Evolutionary conservation across 2,329 filamentous ascomycete genomes (phyloP), one percentile per base, ranked within the genome.

Genomic region (Colletotrichum filicis): DNA sequence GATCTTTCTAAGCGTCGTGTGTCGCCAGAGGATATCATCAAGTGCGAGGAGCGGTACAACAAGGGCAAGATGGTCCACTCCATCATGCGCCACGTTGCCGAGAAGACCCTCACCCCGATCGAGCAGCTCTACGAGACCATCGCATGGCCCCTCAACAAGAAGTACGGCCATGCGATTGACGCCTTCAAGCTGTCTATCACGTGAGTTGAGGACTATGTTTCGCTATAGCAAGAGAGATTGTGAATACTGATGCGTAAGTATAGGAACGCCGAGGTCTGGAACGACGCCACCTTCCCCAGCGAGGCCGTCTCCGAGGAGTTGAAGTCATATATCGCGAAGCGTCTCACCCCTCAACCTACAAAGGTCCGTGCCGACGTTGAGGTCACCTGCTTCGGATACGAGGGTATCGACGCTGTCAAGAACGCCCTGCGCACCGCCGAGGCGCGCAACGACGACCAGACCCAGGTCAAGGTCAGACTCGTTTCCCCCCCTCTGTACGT

Each of bases 41-140:
- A 98, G 87, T 99, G 97, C 83, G 97, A 99, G 83, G 97, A 99
- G 88, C 92, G 97, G 79, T 99, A 98, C 90, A 99, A 99, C 91
- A 99, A 99, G 92, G 94, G 95, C 88, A 99, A 99, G 89, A 97
- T 98, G 89, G 97, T 98, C 53, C 97, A 99, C 86, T 97, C 95
- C 67, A 98, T 99, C 85, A 96, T 99, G 94, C 93, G 96, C 83
- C 97, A 99, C 84, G 97, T 99, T 75, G 96, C 97, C 77, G 95
- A 99, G 87, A 98, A 98, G 90, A 97, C 95, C 56, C 92, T 94
- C 81, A 94, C 92, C 35, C 95, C 96, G n/a, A 97, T 99, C 80
- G 95, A 98, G 88, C 90, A 92, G 65, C 90, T 99, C 71, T 99
- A 99, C 86, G 93, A 98, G 88, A 92, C 89, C 78, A 98, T 99